Base-by-base conservation (phyloP, 257 asterid genomes). In the Hygrophila difformis region DNA sequence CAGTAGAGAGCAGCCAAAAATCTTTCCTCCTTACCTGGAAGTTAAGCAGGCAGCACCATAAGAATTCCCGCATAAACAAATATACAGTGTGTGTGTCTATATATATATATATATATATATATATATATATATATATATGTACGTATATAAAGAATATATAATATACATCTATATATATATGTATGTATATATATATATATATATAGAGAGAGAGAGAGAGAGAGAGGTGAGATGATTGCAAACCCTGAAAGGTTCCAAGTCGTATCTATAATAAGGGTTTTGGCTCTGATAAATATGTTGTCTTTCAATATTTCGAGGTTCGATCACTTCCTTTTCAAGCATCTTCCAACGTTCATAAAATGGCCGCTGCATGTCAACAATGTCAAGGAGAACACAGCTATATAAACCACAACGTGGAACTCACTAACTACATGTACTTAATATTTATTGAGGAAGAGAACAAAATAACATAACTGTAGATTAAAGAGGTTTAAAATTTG, bases 1-100 rank as follows among this genome's bases (percentile, higher is more conserved):
- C 99, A 3, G 97, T 80, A 37, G 97, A 86, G 52, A 91, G 99
- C 65, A 77, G 72, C 93, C 95, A 87, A 78, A 91, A 91, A 55
- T 78, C 94, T 68, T 91, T 91, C 64, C 99, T 86, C 65, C 99
- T 73, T 56, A 91, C 99, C 99, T 91, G 59, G 49, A 64, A 71
- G 61, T 59, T 22, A 44, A n/a, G n/a, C n/a, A 61, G 45, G 47
- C 40, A 31, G 11, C 9, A 10, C 12, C 37, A 31, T 31, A 31
- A 31, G 37, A 31, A 54, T 40, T 43, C 36, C 22, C 49, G 37
- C 50, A 62, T 19, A 22, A 22, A 51, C 2, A 43, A 33, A 44
- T 19, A 21, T 5, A 37, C n/a, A n/a, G n/a, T n/a, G n/a, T n/a
- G n/a, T n/a, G n/a, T n/a, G n/a, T 6, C 7, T 12, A 43, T 4